A percentile compares a stretch with the other conserved stretches of the same genome.
Conservation (phyloP, 2,329 filamentous ascomycete species). For the Raffaelea ambrosiae region DNA sequence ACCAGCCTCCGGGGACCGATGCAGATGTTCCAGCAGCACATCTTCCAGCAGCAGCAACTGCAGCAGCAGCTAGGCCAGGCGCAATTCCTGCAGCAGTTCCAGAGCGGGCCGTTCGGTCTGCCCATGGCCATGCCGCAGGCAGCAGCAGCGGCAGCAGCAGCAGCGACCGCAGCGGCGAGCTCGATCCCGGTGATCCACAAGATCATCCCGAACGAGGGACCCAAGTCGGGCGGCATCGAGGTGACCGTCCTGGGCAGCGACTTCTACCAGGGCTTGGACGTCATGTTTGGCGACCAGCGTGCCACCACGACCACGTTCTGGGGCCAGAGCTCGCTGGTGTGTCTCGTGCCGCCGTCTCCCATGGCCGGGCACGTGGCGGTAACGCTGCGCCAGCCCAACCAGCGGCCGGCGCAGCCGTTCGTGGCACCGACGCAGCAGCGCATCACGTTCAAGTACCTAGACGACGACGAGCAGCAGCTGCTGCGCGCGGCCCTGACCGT, state of each 20-base stretch:
- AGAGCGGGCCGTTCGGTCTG: constrained; percentile 40
- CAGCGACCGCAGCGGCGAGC: not conserved
- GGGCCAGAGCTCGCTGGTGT: constrained; percentile 73
- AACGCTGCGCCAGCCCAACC: constrained; percentile 49
- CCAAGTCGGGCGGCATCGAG: constrained; percentile 75
- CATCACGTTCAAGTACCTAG: constrained; percentile 62
- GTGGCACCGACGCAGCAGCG: constrained; percentile 30
- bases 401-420: constrained; percentile 24
- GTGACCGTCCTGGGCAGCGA: constrained; percentile 75
- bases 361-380: constrained; percentile 62
- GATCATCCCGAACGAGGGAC: constrained; percentile 74
- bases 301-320: constrained; percentile 69
- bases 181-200: constrained; percentile 62
- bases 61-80: constrained; percentile 16
- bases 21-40: constrained; percentile 31
- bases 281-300: constrained; percentile 67
- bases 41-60: constrained; percentile 21
- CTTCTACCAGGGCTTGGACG: constrained; percentile 68
- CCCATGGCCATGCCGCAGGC: constrained; percentile 31
- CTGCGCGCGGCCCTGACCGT: constrained; percentile 60
- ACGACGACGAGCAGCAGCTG: constrained; percentile 60
- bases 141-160: not conserved
- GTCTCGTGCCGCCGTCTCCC: constrained; percentile 63
- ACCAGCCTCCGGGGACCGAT: constrained; percentile 39
- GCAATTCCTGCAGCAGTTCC: constrained; percentile 39